Evolutionary conservation across 1,284 basidiomycete species (phyloP), one percentile per base, ranked within the genome.

Genomic region (Pseudozyma sp.): DNA sequence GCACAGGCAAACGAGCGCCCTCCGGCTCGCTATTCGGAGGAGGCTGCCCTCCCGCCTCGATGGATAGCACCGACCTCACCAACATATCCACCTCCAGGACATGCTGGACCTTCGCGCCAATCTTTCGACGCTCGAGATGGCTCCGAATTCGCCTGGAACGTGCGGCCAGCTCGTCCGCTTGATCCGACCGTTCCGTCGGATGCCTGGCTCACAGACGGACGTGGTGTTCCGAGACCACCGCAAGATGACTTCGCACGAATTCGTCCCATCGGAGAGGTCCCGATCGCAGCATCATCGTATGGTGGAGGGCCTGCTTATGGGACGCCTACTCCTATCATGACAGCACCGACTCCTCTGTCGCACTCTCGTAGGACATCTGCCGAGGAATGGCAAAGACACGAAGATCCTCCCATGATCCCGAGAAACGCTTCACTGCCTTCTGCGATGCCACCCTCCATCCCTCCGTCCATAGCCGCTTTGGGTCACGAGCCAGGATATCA

Each of bases 361-460:
- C 49, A 49, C n/a, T n/a, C 44, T 31, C 57, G 61, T 10, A 31
- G 61, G 39, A 39, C 40, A 6, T 70, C 68, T 16, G 58, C 55
- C 19, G 62, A 70, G 47, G 61, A 60, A 43, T 65, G 61, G 62
- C 57, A 44, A 40, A 51, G 66, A 14, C 56, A 59, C n/a, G 57
- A 52, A 36, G 39, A 53, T 2, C 48, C 45, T 11, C 25, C 13
- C 34, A 10, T 42, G n/a, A 25, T 63, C 2, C 52, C 56, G 21
- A 36, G 56, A 5, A 12, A 21, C 11, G n/a, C 14, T 5, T 16
- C 39, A 1, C 19, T 54, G 8, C 19, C 54, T 12, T 18, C 57
- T 9, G 39, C 38, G 12, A 5, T 39, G 9, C 8, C 52, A 14
- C 16, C 55, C n/a, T 21, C 56, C 7, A 16, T 47, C 6, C 44